These are phyloP conservation scores for Alternaria novae-zelandiae DNA, from an alignment of 2,329 filamentous ascomycete genomes.

Conservation along the genomic window DNA sequence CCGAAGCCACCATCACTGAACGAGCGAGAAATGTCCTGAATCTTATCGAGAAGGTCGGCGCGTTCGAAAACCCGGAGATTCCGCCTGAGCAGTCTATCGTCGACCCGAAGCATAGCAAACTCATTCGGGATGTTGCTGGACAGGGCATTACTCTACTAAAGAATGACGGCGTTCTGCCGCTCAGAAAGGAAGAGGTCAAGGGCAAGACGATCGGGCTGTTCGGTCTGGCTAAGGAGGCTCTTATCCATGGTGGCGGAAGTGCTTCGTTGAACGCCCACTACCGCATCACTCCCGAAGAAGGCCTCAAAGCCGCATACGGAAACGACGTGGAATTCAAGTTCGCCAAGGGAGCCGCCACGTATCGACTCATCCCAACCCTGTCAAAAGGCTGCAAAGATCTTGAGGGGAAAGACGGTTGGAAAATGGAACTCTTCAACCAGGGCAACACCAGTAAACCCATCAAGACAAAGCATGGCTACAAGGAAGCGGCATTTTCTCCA, in stretches of 20 bases:
- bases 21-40: conserved; percentile 54
- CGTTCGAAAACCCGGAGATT: conserved; percentile 64
- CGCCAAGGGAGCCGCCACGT: conserved; percentile 43
- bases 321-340: conserved; percentile 40
- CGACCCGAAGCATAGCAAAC: conserved; percentile 63
- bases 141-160: conserved; percentile 76
- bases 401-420: conserved; percentile 42
- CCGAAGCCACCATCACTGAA: conserved; percentile 39
- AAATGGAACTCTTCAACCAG: conserved; percentile 34
- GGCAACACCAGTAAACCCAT: conserved; percentile 30
- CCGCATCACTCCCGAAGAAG: conserved; percentile 35
- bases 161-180: conserved; percentile 71
- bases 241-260: conserved; percentile 45
- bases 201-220: conserved; percentile 71
- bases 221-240: conserved; percentile 65
- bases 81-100: conserved; percentile 67
- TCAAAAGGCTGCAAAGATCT: conserved; percentile 32
- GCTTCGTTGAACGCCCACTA: conserved; percentile 37
- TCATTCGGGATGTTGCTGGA: conserved; percentile 69
- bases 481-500: conserved; percentile 36
- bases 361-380: conserved; percentile 42
- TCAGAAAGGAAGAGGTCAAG: conserved; percentile 63
- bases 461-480: conserved; percentile 28
- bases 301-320: conserved; percentile 34
- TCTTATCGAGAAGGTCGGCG: conserved; percentile 71